Conservation (phyloP, 805 yeast species). For the Barnettozyma sp. region DNA sequence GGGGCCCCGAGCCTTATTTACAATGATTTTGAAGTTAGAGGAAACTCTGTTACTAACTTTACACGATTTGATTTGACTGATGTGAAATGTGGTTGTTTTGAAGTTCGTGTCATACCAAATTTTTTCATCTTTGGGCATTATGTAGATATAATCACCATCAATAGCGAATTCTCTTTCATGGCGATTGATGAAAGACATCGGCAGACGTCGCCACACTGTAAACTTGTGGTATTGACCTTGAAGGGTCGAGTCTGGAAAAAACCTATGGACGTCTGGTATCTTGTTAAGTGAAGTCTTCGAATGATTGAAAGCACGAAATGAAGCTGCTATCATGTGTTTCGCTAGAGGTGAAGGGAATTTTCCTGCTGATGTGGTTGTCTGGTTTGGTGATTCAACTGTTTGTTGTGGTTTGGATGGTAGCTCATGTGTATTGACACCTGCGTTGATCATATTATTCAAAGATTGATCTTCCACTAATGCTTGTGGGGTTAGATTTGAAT, state of each 20-base stretch:
- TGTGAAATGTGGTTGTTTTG: slow-evolving; percentile 83
- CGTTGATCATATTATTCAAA: slow-evolving; percentile 1
- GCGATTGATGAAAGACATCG: slow-evolving; percentile 70
- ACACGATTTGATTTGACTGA: slow-evolving; percentile 65
- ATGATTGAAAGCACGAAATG: slow-evolving; percentile 30
- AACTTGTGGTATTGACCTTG: slow-evolving; percentile 61
- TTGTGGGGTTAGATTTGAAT: slow-evolving; percentile 25
- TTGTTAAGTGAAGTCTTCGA: slow-evolving; percentile 26
- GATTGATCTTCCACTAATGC: slow-evolving; percentile 15
- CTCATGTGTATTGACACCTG: slow-evolving; percentile 4
- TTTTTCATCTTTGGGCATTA: slow-evolving; percentile 78
- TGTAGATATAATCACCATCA: slow-evolving; percentile 91
- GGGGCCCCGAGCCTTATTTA: slow-evolving; percentile 58
- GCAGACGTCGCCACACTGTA: slow-evolving; percentile 84
- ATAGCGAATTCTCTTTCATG: slow-evolving; percentile 80
- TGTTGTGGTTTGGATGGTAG: slow-evolving; percentile 1
- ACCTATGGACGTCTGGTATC: slow-evolving; percentile 8
- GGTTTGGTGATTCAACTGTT: background rate
- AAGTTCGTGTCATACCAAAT: slow-evolving; percentile 60
- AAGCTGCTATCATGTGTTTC: slow-evolving; percentile 17
- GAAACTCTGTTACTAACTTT: slow-evolving; percentile 76
- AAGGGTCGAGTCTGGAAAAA: slow-evolving; percentile 17
- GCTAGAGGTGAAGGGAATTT: slow-evolving; percentile 9
- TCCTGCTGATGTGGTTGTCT: slow-evolving; percentile 2
- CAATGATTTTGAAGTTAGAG: slow-evolving; percentile 72